Conservation (phyloP, 208 protist species). For the Crithidia fasciculata region DNA sequence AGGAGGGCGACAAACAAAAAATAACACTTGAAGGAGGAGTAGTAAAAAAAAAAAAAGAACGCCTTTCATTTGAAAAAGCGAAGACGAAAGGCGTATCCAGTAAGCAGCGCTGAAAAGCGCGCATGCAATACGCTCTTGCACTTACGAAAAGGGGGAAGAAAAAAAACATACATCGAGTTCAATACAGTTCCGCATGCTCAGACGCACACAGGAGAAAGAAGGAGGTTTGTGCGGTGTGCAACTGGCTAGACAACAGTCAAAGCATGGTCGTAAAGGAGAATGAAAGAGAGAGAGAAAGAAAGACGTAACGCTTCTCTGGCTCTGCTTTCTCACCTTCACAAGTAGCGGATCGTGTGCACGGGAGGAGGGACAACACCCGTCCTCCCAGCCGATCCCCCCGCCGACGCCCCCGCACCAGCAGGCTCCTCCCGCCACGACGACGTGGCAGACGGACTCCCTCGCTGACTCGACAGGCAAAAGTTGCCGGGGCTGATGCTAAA, state of each 20-base stretch:
- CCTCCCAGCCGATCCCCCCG: background rate
- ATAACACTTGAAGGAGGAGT: background rate
- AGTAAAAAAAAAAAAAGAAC: background rate
- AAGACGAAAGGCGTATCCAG: background rate
- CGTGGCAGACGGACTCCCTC: slow-evolving; percentile 10
- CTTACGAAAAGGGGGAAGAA: background rate
- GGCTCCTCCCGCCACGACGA: slow-evolving; percentile 13
- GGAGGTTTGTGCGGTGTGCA: too few species aligned
- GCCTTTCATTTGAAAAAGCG: background rate
- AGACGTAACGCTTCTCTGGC: background rate
- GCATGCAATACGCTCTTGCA: too few species aligned
- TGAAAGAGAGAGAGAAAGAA: slow-evolving; percentile 1
- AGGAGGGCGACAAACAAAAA: background rate
- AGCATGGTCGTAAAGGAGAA: background rate
- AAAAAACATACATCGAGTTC: background rate
- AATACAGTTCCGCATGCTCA: background rate
- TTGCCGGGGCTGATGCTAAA: slow-evolving; percentile 21
- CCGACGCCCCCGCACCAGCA: background rate
- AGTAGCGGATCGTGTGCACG: slow-evolving; percentile 3
- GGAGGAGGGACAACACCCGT: background rate
- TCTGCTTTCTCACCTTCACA: background rate
- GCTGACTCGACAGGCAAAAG: slow-evolving; percentile 21
- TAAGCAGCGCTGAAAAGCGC: too few species aligned
- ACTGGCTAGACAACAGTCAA: too few species aligned
- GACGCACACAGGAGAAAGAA: too few species aligned